Evolutionary conservation across 2,329 filamentous ascomycete species (phyloP).

Genomic region (Endoconidiophora polonica): DNA sequence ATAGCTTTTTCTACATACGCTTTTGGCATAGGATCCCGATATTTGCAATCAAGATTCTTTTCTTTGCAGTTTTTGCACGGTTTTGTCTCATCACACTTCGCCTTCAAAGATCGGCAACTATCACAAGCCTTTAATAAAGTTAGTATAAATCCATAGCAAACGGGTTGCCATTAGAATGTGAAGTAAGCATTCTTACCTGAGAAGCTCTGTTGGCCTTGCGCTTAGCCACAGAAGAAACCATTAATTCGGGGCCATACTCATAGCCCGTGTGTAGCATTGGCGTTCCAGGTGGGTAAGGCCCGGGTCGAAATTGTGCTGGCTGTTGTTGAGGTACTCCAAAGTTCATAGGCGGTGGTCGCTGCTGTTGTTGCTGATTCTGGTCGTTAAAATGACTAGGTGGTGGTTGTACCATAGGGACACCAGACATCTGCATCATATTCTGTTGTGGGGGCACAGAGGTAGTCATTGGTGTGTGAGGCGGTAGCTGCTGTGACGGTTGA

Average conservation of each 20-base stretch:
- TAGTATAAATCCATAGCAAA: constrained; percentile 3
- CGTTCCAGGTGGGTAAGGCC: constrained; percentile 1
- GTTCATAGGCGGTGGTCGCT: background rate
- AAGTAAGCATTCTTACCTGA: constrained; percentile 29
- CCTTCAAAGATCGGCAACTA: constrained; percentile 71
- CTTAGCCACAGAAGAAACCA: constrained; percentile 21
- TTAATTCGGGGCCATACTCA: background rate
- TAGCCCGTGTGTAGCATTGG: constrained; percentile 9
- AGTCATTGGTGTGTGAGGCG: background rate
- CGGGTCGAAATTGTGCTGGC: background rate
- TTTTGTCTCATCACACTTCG: constrained; percentile 77
- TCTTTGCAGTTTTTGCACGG: constrained; percentile 80
- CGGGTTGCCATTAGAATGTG: background rate
- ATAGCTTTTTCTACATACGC: constrained; percentile 41
- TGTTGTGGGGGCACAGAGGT: constrained; percentile 16
- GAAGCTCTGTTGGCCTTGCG: constrained; percentile 50
- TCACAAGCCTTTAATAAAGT: constrained; percentile 59
- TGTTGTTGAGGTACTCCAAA: background rate
- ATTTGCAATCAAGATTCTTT: constrained; percentile 68
- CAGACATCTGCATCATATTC: constrained; percentile 17
- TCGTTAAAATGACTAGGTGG: too few relatives aligned
- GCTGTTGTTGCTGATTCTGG: background rate
- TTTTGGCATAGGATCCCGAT: constrained; percentile 78
- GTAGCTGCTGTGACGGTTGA: constrained; percentile 9
- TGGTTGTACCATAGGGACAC: background rate